Conservation (phyloP, 2,329 filamentous ascomycete species). For the Boeremia exigua region DNA sequence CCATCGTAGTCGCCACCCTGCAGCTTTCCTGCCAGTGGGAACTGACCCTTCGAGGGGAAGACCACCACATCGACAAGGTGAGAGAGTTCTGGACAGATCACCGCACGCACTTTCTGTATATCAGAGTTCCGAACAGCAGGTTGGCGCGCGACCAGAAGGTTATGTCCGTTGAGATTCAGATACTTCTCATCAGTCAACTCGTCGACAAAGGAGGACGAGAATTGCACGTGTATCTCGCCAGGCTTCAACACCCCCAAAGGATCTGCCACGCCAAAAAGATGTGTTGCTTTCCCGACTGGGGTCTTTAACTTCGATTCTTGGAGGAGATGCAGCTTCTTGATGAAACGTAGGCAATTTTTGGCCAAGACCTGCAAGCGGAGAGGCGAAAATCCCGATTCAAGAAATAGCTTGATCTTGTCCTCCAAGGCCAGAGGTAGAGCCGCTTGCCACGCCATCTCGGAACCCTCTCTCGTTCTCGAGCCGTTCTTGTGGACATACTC, state of each 20-base stretch:
- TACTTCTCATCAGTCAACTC: slow-evolving; percentile 61
- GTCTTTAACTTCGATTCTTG: slow-evolving; percentile 66
- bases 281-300: slow-evolving; percentile 65
- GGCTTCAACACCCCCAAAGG: slow-evolving; percentile 66
- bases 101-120: slow-evolving; percentile 66
- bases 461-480: slow-evolving; percentile 34
- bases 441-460: slow-evolving; percentile 30
- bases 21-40: slow-evolving; percentile 71
- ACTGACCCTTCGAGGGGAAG: slow-evolving; percentile 69
- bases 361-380: slow-evolving; percentile 57
- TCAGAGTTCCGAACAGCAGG: slow-evolving; percentile 75
- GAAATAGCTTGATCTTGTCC: slow-evolving; percentile 39
- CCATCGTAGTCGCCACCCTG: slow-evolving; percentile 85
- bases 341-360: slow-evolving; percentile 55
- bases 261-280: slow-evolving; percentile 72
- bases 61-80: slow-evolving; percentile 79
- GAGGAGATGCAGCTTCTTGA: slow-evolving; percentile 60
- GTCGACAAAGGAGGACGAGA: slow-evolving; percentile 66
- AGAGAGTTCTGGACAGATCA: slow-evolving; percentile 64
- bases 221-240: slow-evolving; percentile 71
- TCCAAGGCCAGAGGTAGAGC: slow-evolving; percentile 28
- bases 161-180: slow-evolving; percentile 60
- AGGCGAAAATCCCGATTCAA: slow-evolving; percentile 63
- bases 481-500: slow-evolving; percentile 49
- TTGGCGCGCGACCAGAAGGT: slow-evolving; percentile 71